These are phyloP conservation scores for Neoarthrinium moseri DNA, from an alignment of 2,329 filamentous ascomycete species.

Conservation along the genomic window DNA sequence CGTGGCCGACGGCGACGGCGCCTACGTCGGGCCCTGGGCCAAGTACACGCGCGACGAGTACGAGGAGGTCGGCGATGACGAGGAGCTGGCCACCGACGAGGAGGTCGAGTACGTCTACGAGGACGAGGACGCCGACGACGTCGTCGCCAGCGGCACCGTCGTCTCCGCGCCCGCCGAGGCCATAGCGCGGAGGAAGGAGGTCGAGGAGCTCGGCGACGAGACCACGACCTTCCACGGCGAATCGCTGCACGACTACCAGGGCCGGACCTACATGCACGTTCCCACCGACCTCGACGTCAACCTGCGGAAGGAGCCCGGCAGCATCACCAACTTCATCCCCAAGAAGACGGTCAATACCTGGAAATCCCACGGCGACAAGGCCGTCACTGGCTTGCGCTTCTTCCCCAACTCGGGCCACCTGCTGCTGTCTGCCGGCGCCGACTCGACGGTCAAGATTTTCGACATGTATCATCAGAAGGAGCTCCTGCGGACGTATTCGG, in stretches of 20 bases:
- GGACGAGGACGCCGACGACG: conserved; percentile 68
- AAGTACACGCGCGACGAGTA: conserved; percentile 72
- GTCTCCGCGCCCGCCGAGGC: conserved; percentile 55
- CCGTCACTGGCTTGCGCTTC: conserved; percentile 86
- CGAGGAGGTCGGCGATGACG: conserved; percentile 71
- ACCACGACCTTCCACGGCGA: conserved; percentile 85
- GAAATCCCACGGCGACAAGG: conserved; percentile 77
- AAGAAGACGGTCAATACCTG: conserved; percentile 92
- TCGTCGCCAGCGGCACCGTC: conserved; percentile 63
- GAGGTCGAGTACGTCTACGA: conserved; percentile 78
- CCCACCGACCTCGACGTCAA: conserved; percentile 88
- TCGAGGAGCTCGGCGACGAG: conserved; percentile 66
- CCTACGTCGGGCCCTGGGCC: conserved; percentile 95
- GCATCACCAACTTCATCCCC: conserved; percentile 84
- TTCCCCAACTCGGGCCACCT: conserved; percentile 87
- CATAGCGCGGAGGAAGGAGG: conserved; percentile 54
- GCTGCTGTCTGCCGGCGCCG: conserved; percentile 84
- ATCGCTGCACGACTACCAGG: conserved; percentile 87
- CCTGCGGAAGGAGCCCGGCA: conserved; percentile 76
- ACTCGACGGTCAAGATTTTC: conserved; percentile 90
- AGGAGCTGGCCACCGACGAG: conserved; percentile 74
- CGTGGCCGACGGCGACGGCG: conserved; percentile 80
- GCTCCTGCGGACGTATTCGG: conserved; percentile 85
- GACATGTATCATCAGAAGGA: conserved; percentile 90
- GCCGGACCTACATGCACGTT: conserved; percentile 95